Evolutionary conservation across 2,329 filamentous ascomycete species (phyloP), one percentile per base, ranked within the genome.

Genomic region (Coleophoma crateriformis): DNA sequence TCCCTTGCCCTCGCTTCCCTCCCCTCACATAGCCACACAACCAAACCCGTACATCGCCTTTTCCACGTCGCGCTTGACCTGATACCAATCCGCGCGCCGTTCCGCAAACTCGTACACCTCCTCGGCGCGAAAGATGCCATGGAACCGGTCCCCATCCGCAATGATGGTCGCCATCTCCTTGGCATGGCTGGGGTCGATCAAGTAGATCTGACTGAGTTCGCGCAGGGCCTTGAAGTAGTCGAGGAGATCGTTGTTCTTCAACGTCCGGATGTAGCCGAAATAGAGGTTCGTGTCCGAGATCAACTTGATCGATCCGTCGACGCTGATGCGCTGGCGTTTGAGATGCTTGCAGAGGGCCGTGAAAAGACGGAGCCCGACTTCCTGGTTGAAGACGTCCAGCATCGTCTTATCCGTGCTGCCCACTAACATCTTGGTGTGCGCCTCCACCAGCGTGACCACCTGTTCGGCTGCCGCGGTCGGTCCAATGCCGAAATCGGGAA

Each of bases 31-130:
- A 40, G 95, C 64, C 42, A 66, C 67, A 68, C 94, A 99, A 52
- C 94, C 92, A 66, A 96, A 81, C 4, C 94, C 94, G 70, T 96
- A 97, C 90, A 99, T 96, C 54, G 90, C 90, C 69, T 88, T 86
- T 74, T 99, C 94, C 6, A 99, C 94, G 55, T 90, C 83, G 56
- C 81, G 82, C 71, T 87, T 87, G 11, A 99, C 89, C 59, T 86
- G 79, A 66, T 94, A 96, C 94, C 94, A 99, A 71, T 99, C 94
- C 45, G 91, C 91, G 58, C 94, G 76, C 58, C 94, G 76, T 69
- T 96, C 90, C 1, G 92, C 94, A 72, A 95, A 99, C 73, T 97
- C 92, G 62, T 96, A 96, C 3, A 97, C 94, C 72, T 99, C 94
- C 67, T 99, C 94, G 0, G 92, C 89, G 17, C 91, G 80, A 63